Percentiles rank a stretch among this genome's conserved stretches.
Evolutionary conservation across 2,329 filamentous ascomycete genomes (phyloP).

Genomic region (Meredithiella fracta): DNA sequence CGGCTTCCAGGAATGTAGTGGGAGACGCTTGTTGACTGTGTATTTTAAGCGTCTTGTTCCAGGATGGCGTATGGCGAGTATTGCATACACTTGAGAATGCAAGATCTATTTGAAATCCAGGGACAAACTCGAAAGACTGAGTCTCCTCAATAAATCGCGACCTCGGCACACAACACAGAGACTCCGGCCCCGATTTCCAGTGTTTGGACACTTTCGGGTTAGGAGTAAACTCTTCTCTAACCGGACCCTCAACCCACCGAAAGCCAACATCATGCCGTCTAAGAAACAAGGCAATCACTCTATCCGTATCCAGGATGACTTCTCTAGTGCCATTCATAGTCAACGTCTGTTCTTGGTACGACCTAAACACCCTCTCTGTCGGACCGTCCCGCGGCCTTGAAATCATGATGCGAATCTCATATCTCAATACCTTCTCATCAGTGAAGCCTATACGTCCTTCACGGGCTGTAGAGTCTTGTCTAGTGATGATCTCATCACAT

Average conservation of each 20-base stretch:
- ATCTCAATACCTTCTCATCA: conserved; percentile 30
- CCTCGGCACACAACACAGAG: conserved; percentile 31
- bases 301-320: conserved; percentile 31
- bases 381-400: conserved; percentile 21
- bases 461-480: conserved; percentile 32
- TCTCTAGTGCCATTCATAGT: conserved; percentile 30
- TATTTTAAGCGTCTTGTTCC: conserved; percentile 27
- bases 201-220: conserved; percentile 26
- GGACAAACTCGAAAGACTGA: conserved; percentile 29
- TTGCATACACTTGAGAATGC: conserved; percentile 28
- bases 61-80: conserved; percentile 21
- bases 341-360: conserved; percentile 33
- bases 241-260: conserved; percentile 29
- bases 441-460: conserved; percentile 21
- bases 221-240: conserved; percentile 24
- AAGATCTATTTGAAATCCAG: conserved; percentile 34
- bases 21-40: conserved; percentile 33
- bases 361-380: conserved; percentile 29
- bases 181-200: conserved; percentile 26
- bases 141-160: conserved; percentile 28
- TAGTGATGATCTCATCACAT: conserved; percentile 36
- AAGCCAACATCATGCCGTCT: conserved; percentile 34
- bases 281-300: conserved; percentile 34
- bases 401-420: conserved; percentile 32
- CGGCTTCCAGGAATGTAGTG: conserved; percentile 29